phyloP scores from a whole-genome alignment of 2,329 filamentous ascomycete species.

The Colletotrichum neosansevieriae region DNA sequence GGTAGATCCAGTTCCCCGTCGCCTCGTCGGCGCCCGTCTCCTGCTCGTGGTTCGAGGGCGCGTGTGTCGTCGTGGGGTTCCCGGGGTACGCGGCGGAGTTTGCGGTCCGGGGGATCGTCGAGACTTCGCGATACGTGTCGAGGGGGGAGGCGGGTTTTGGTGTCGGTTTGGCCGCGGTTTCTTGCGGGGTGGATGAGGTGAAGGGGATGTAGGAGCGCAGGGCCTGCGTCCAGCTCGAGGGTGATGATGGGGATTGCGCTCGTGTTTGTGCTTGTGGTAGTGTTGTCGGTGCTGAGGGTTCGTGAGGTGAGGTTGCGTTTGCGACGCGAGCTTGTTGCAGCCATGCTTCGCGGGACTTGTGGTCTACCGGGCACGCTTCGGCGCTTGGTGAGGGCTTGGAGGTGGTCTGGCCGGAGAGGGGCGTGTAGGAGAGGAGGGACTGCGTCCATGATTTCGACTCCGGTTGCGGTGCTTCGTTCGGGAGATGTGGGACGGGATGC shows the following conservation, averaged over 20 bases:
- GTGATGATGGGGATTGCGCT: conserved; percentile 42
- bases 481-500: conserved; percentile 44
- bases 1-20: conserved; percentile 96
- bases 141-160: conserved; percentile 53
- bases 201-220: conserved; percentile 57
- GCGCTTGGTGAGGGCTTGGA: conserved; percentile 41
- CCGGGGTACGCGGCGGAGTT: conserved; percentile 45
- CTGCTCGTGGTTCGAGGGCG: conserved; percentile 76
- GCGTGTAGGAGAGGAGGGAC: conserved; percentile 56
- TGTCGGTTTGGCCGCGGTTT: conserved; percentile 24
- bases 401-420: conserved; percentile 39
- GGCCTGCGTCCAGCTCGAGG: conserved; percentile 57
- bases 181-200: conserved; percentile 48
- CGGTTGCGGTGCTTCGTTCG: conserved; percentile 15
- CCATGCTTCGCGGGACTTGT: conserved; percentile 90
- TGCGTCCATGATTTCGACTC: conserved; percentile 57
- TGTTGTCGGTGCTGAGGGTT: conserved; percentile 36
- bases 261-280: conserved; percentile 25
- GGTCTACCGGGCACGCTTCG: conserved; percentile 85
- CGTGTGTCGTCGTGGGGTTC: conserved; percentile 38
- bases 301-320: conserved; percentile 47
- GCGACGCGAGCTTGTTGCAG: conserved; percentile 74
- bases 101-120: conserved; percentile 80
- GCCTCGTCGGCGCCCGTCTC: conserved; percentile 78
- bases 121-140: conserved; percentile 78